phyloP scores from a whole-genome alignment of 192 early-diverging fungal genomes.

The Jimgerdemannia flammicorona region DNA sequence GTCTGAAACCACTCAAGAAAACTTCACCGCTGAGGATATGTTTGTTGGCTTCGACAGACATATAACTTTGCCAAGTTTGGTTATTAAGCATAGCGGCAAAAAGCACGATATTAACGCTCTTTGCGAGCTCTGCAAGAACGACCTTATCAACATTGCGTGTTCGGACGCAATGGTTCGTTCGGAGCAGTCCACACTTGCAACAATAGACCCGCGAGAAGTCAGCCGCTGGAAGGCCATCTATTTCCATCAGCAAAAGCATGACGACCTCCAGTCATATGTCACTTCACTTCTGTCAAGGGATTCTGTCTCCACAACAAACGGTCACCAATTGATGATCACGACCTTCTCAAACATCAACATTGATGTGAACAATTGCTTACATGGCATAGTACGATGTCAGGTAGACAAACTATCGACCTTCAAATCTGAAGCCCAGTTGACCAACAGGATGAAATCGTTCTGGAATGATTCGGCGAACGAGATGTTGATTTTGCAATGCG shows the following conservation, averaged over 20 bases:
- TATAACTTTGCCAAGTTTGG: conserved; percentile 18
- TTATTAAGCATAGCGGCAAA: conserved; percentile 9
- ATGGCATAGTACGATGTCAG: neutral
- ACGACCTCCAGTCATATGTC: conserved; percentile 5
- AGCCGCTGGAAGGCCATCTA: conserved; percentile 1
- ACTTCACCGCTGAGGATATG: conserved; percentile 11
- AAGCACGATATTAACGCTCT: conserved; percentile 1
- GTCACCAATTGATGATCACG: conserved; percentile 9
- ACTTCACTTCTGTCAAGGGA: neutral
- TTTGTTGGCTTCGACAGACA: conserved; percentile 20
- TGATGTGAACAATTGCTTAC: conserved; percentile 6
- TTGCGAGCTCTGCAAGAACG: conserved; percentile 6
- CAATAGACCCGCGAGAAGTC: conserved; percentile 1
- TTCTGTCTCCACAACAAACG: neutral
- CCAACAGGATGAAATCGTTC: neutral
- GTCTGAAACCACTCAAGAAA: neutral
- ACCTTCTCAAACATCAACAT: conserved; percentile 17
- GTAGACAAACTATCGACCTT: neutral
- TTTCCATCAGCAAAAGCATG: conserved; percentile 8
- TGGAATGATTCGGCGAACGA: neutral
- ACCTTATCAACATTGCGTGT: conserved; percentile 8
- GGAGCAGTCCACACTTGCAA: conserved; percentile 1
- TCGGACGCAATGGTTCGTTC: conserved; percentile 14
- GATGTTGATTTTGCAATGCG: neutral
- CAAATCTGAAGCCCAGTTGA: neutral